Evolutionary conservation across 192 early-diverging fungal species (phyloP).

Genomic region (Entophlyctis luteolus): DNA sequence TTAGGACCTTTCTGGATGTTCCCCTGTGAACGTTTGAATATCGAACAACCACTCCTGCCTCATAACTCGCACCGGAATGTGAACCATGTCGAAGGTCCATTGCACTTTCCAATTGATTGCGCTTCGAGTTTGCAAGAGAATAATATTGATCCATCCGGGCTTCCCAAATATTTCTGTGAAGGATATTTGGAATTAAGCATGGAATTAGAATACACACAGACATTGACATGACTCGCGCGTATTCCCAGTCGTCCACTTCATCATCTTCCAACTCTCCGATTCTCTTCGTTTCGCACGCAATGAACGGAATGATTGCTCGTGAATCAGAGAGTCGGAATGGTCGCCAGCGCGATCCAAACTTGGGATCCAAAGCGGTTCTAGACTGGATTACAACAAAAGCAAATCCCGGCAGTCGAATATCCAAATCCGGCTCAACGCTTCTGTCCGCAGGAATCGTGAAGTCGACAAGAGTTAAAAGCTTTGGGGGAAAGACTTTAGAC

Average conservation of each 20-base stretch:
- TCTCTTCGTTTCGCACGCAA: too few relatives aligned
- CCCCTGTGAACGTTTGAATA: conserved; percentile 22
- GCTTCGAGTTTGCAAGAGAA: not conserved
- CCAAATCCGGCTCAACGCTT: not conserved
- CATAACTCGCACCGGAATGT: conserved; percentile 13
- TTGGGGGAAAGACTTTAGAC: not conserved
- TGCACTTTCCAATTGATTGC: not conserved
- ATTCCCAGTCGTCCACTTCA: not conserved
- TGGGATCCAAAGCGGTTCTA: too few relatives aligned
- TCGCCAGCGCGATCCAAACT: too few relatives aligned
- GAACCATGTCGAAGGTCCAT: not conserved
- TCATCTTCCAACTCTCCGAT: not conserved
- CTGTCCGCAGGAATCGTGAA: not conserved
- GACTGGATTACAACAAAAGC: not conserved
- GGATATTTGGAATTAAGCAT: not conserved
- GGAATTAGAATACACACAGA: not conserved
- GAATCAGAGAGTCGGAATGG: too few relatives aligned
- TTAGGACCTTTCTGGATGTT: conserved; percentile 25
- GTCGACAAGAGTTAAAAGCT: not conserved
- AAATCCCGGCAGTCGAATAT: not conserved
- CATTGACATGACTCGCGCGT: conserved; percentile 23
- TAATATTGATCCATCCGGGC: conserved; percentile 23
- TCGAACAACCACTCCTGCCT: conserved; percentile 23
- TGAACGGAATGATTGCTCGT: too few relatives aligned
- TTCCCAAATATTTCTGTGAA: conserved; percentile 16